These are phyloP conservation scores for Digitaria exilis DNA, from an alignment of 202 grass and related monocot species.

Conservation along the genomic window DNA sequence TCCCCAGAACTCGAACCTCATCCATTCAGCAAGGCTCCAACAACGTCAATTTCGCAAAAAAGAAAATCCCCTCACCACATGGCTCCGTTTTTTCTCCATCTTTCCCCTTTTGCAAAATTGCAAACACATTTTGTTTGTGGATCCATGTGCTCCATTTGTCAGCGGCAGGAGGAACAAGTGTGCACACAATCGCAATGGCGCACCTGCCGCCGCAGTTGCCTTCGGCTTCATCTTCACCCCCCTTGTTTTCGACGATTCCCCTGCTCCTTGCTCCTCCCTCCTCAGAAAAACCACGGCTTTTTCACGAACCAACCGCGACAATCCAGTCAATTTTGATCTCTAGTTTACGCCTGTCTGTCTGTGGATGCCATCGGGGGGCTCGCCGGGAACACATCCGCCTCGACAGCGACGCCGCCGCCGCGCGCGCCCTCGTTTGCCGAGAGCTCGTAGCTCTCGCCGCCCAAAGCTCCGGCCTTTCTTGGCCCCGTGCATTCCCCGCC, in stretches of 20 bases:
- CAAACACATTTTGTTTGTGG: neutral
- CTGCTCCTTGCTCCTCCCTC: neutral
- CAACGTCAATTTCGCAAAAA: slow-evolving; percentile 20
- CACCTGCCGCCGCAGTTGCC: neutral
- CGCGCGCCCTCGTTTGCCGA: neutral
- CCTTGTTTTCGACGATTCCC: slow-evolving; percentile 6
- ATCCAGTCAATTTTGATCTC: slow-evolving; percentile 27
- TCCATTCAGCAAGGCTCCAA: slow-evolving; percentile 48
- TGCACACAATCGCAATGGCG: slow-evolving; percentile 10
- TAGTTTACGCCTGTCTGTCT: slow-evolving; percentile 3
- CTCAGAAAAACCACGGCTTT: slow-evolving; percentile 23
- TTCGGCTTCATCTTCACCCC: neutral
- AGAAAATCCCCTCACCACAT: neutral
- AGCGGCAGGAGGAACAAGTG: slow-evolving; percentile 14
- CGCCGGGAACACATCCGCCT: slow-evolving; percentile 22
- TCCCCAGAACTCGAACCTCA: slow-evolving; percentile 32
- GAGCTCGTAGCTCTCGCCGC: neutral
- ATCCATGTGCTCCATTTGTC: slow-evolving; percentile 20
- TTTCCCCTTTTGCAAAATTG: neutral
- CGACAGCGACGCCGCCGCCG: slow-evolving; percentile 29
- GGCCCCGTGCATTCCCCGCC: neutral
- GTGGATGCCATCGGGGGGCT: slow-evolving; percentile 50
- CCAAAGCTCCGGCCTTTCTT: slow-evolving; percentile 10
- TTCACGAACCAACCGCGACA: neutral
- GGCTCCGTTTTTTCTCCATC: neutral